These are phyloP conservation scores for Leccinum variicolor DNA, from an alignment of 768 basidiomycete species.

Conservation along the genomic window DNA sequence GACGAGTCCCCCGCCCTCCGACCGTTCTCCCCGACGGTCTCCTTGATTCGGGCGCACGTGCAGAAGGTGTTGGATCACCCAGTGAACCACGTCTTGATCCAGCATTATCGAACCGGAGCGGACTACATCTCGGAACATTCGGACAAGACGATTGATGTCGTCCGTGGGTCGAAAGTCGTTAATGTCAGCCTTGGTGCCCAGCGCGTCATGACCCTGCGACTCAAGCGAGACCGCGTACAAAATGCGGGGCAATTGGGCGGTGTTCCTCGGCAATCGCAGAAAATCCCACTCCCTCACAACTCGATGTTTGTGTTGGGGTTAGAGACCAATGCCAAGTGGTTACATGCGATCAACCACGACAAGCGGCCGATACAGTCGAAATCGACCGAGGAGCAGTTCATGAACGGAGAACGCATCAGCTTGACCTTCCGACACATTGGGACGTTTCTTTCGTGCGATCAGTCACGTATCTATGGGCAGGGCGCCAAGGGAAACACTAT, in stretches of 20 bases:
- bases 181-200: constrained; percentile 81
- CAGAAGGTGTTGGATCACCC: constrained; percentile 58
- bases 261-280: constrained; percentile 45
- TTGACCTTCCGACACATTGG: constrained; percentile 78
- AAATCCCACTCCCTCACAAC: constrained; percentile 73
- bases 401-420: constrained; percentile 69
- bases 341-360: constrained; percentile 76
- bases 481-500: constrained; percentile 64
- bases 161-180: constrained; percentile 68
- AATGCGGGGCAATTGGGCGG: constrained; percentile 14
- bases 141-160: constrained; percentile 83
- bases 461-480: constrained; percentile 63
- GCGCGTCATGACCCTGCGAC: constrained; percentile 70
- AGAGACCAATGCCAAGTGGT: constrained; percentile 68
- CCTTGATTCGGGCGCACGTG: constrained; percentile 59
- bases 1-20: constrained; percentile 70
- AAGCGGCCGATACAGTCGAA: constrained; percentile 59
- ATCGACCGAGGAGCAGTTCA: constrained; percentile 48
- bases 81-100: constrained; percentile 82
- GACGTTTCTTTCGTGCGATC: constrained; percentile 60
- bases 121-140: constrained; percentile 88
- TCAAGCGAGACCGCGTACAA: constrained; percentile 49
- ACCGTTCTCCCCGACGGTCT: constrained; percentile 68
- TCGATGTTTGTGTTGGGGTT: constrained; percentile 81
- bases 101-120: constrained; percentile 72